Evolutionary conservation across 768 basidiomycete genomes (phyloP), one percentile per base, ranked within the genome.

Genomic region (Gloeophyllum trabeum): DNA sequence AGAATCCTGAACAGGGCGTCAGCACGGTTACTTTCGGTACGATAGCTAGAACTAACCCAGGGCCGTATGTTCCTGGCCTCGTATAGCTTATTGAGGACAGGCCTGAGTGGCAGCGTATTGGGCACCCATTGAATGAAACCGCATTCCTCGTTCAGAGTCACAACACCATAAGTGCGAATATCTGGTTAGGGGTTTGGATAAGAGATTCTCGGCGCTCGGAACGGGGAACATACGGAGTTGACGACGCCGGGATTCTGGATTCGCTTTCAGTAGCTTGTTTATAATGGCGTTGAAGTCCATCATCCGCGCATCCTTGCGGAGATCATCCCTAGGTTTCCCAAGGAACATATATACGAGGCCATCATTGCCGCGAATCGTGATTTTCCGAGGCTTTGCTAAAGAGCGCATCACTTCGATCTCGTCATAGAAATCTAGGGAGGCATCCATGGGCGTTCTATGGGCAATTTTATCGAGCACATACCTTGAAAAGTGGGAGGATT

Each of bases 261-360:
- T 90, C 4, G 87, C 79, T 56, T 93, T 94, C 41, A 99, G 69
- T 5, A 98, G 63, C 57, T 94, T 97, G 62, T 97, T 98, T 62
- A 99, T 92, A 61, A 99, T 92, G 3, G 86, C 76, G 54, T 97
- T 93, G 62, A 98, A 89, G 55, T 98, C 96, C 94, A 98, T 98
- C 42, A 99, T 61, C 4, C 96, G 75, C 0, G 92, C 93, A 53
- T 99, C 96, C 65, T 99, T 99, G 28, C 96, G 75, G 24, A 99
- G 69, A 61, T 99, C 96, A 56, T 99, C 96, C 59, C 91, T 90
- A 5, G 94, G 94, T 59, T 99, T 99, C 41, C 88, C 89, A 5
- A 99, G 69, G 67, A 98, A 97, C 62, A 79, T 81, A 64, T 97
- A 97, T 7, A 63, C 65, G 44, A 80, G 75, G 1, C 91, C 91